Evolutionary conservation across 2,329 filamentous ascomycete species (phyloP), one percentile per base, ranked within the genome.

Genomic region (Verticillium longisporum): DNA sequence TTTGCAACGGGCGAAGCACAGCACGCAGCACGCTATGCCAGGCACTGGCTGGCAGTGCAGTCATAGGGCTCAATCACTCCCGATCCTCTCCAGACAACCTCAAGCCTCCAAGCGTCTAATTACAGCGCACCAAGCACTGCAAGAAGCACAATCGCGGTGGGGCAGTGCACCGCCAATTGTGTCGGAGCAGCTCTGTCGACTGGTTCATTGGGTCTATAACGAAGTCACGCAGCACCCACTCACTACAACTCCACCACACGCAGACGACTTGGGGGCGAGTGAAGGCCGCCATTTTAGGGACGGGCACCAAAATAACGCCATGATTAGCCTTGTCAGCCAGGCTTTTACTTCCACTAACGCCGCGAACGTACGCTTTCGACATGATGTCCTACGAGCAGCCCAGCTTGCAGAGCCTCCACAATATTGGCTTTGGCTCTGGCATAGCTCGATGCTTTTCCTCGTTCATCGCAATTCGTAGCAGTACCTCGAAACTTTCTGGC

Each of bases 381-480:
- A n/a, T 6, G 14, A n/a, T n/a, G n/a, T 6, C 38, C 15, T 18
- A 33, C 26, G 26, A 55, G 10, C n/a, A 33, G 7, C n/a, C 36
- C 36, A n/a, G 15, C 18, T 6, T 34, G 26, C 36, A 31, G 56
- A 41, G 56, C 37, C 37, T 58, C 56, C 56, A 58, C 56, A 58
- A 45, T 45, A 45, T 45, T 58, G 56, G n/a, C 56, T 58, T 58
- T 50, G 36, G n/a, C 56, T 58, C 50, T 50, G 36, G 21, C 9
- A 58, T 50, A 11, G 37, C 37, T 26, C 36, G 26, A 58, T 58
- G 56, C 56, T 58, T 58, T 37, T 11, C 56, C 32, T 32, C 11
- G 41, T 58, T 34, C 56, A 37, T 58, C 56, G n/a, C 41, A 18
- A n/a, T 21, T 21, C 9, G 41, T 50, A 11, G n/a, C 41, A 21